Conservation (phyloP, 768 basidiomycete genomes). For the Flagelloscypha sp. region DNA sequence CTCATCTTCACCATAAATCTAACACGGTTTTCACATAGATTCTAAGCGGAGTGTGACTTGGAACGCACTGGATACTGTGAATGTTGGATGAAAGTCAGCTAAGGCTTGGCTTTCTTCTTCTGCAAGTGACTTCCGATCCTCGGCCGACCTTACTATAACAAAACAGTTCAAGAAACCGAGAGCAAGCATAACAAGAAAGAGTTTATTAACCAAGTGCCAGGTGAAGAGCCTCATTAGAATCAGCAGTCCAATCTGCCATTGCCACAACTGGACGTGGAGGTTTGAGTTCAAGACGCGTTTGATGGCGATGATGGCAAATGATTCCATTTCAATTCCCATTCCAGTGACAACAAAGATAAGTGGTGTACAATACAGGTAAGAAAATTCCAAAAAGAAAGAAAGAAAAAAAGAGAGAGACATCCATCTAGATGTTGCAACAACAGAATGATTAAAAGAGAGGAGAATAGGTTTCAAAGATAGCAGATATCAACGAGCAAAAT, state of each 20-base stretch:
- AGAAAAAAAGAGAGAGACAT: too few relatives aligned
- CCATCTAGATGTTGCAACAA: too few relatives aligned
- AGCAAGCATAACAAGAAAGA: conserved; percentile 4
- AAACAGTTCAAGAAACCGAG: neutral
- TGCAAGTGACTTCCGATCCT: conserved; percentile 51
- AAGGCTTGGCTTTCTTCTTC: conserved; percentile 54
- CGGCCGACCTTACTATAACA: conserved; percentile 54
- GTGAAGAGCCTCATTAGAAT: conserved; percentile 69
- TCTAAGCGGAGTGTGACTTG: neutral
- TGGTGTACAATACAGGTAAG: too few relatives aligned
- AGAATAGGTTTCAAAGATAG: too few relatives aligned
- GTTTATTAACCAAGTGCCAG: conserved; percentile 60
- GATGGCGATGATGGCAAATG: too few relatives aligned
- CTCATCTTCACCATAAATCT: conserved; percentile 96
- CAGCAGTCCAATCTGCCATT: conserved; percentile 66
- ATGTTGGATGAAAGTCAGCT: conserved; percentile 71
- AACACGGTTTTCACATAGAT: conserved; percentile 1
- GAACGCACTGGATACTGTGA: conserved; percentile 85
- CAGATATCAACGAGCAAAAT: too few relatives aligned
- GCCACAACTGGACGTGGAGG: too few relatives aligned
- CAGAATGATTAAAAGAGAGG: too few relatives aligned
- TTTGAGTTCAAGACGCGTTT: too few relatives aligned
- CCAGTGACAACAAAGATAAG: too few relatives aligned
- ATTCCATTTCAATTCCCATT: too few relatives aligned
- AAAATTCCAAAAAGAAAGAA: too few relatives aligned